Evolutionary conservation across 192 early-diverging fungal genomes (phyloP), one percentile per base, ranked within the genome.

Genomic region (Coemansia sp.): DNA sequence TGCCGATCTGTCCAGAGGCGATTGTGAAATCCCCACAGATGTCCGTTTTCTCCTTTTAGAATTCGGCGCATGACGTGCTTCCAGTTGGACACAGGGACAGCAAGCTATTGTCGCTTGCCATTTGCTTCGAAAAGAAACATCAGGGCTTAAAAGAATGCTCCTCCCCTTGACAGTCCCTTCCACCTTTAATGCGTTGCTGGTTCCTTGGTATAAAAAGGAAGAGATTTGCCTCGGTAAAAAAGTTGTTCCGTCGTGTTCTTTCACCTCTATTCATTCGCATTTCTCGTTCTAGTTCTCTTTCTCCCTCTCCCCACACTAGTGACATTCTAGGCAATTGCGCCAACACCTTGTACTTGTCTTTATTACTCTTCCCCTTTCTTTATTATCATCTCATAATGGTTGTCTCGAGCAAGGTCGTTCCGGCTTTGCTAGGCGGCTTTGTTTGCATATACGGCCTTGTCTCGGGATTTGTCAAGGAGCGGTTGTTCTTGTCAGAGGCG

Each of bases 371-470:
- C 33, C 50, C 3, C 57, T 10, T 56, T 63, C 42, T 50, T 39
- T 20, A 26, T 53, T 26, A 26, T 65, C 24, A 40, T 21, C 6
- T 60, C 37, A 53, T 50, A 36, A 51, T 65, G 46, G 33, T 38
- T 43, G 26, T 33, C 18, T n/a, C 51, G 45, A 66, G 66, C 53
- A 84, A 84, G 60, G 67, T 84, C 23, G 75, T 84, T 10, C 83
- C 83, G 34, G 85, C 88, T 60, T 70, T 89, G n/a, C 69, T 92
- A 9, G 91, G 91, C 64, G 89, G 89, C 24, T 91, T 92, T 72
- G 90, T 92, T 65, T 82, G 91, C 55, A 71, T 90, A 58, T 91
- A 85, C 53, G 89, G 89, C 7, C 82, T 92, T 1, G 84, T 87
- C 8, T 91, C 89, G 38, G 70, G 86, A 33, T 80, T 90, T 61